Conservation (phyloP, 2,329 filamentous ascomycete genomes). For the Calonectria naviculata region DNA sequence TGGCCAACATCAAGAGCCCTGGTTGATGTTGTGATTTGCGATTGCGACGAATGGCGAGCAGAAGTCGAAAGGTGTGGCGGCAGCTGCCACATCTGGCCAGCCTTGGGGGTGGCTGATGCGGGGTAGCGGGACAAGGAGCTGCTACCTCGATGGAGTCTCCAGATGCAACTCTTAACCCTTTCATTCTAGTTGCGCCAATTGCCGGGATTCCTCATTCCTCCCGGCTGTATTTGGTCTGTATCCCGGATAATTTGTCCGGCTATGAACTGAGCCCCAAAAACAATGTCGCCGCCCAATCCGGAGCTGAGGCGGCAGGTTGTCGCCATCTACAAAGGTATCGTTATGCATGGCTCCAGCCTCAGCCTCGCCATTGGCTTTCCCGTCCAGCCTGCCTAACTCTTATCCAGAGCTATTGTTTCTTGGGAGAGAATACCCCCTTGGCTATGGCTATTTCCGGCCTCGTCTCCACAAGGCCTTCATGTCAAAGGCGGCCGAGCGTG, state of each 20-base stretch:
- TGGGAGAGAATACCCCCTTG: constrained; percentile 87
- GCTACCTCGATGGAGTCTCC: background rate
- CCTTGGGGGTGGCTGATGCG: constrained; percentile 30
- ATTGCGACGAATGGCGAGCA: background rate
- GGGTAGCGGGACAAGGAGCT: constrained; percentile 14
- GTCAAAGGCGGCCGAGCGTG: constrained; percentile 74
- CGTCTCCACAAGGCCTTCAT: constrained; percentile 89
- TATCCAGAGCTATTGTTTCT: constrained; percentile 81
- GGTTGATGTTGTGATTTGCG: background rate
- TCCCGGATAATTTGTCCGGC: background rate
- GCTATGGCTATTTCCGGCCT: constrained; percentile 82
- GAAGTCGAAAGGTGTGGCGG: constrained; percentile 30
- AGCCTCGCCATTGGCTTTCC: background rate
- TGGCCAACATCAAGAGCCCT: background rate
- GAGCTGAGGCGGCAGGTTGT: constrained; percentile 83
- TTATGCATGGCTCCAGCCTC: background rate
- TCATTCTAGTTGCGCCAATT: background rate
- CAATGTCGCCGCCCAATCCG: constrained; percentile 54
- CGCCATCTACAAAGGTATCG: constrained; percentile 84
- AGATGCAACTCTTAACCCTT: background rate
- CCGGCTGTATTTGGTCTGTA: background rate
- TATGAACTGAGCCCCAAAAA: background rate
- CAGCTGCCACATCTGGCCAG: constrained; percentile 11
- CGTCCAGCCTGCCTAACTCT: background rate
- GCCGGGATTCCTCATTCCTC: background rate